Evolutionary conservation across 768 basidiomycete species (phyloP).

Genomic region (Tylopilus sp.): DNA sequence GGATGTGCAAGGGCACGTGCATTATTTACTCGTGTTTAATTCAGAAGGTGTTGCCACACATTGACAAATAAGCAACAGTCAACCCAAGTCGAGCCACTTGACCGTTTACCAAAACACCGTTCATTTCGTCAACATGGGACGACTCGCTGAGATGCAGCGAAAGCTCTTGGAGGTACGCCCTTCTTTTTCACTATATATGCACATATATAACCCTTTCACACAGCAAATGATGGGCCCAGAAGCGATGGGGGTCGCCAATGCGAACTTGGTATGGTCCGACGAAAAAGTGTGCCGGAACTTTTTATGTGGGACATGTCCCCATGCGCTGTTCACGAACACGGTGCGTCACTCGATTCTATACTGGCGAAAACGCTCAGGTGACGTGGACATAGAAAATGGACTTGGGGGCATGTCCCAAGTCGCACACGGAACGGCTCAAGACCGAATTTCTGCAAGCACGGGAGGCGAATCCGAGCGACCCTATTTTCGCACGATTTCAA

Average conservation of each 20-base stretch:
- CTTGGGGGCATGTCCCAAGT: slow-evolving; percentile 94
- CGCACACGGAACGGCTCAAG: slow-evolving; percentile 92
- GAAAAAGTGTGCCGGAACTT: slow-evolving; percentile 99
- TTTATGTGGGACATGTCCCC: slow-evolving; percentile 97
- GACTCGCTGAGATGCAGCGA: slow-evolving; percentile 95
- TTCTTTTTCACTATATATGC: slow-evolving; percentile 21
- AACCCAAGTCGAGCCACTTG: neutral
- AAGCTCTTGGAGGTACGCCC: slow-evolving; percentile 74
- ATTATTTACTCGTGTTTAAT: slow-evolving; percentile 27
- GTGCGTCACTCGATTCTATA: slow-evolving; percentile 45
- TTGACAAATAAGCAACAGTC: slow-evolving; percentile 23
- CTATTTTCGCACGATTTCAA: slow-evolving; percentile 84
- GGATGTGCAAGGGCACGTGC: slow-evolving; percentile 2
- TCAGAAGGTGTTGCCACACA: slow-evolving; percentile 26
- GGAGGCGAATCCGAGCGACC: slow-evolving; percentile 71
- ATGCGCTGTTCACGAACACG: slow-evolving; percentile 96
- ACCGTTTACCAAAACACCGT: slow-evolving; percentile 2
- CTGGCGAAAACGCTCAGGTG: neutral
- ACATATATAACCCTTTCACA: slow-evolving; percentile 9
- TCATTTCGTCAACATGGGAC: slow-evolving; percentile 63
- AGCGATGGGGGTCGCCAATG: slow-evolving; percentile 94
- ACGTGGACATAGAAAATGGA: slow-evolving; percentile 83
- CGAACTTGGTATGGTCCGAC: slow-evolving; percentile 90
- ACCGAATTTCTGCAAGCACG: slow-evolving; percentile 82
- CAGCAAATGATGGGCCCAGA: slow-evolving; percentile 99